Evolutionary conservation across 148 eudicot species (phyloP).

Genomic region (Agrostemma githago): DNA sequence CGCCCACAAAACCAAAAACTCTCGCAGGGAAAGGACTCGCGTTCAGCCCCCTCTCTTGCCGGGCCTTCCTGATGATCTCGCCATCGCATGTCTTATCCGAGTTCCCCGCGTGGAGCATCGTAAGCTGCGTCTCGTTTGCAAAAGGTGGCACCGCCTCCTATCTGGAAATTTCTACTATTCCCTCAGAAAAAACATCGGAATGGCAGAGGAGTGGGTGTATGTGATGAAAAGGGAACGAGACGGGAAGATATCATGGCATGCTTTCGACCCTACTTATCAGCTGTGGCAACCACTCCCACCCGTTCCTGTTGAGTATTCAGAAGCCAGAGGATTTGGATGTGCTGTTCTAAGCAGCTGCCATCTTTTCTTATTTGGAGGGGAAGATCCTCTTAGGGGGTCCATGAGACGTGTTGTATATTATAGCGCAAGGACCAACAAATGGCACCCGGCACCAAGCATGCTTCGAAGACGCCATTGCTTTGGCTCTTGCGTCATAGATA

Average conservation of each 20-base stretch:
- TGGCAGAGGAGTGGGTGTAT: slow-evolving; percentile 93
- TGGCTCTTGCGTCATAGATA: slow-evolving; percentile 80
- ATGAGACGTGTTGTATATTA: slow-evolving; percentile 76
- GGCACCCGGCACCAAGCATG: slow-evolving; percentile 86
- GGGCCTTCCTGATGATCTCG: slow-evolving; percentile 92
- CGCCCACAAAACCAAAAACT: slow-evolving; percentile 64
- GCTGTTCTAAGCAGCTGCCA: slow-evolving; percentile 86
- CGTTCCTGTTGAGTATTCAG: slow-evolving; percentile 76
- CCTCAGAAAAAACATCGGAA: slow-evolving; percentile 64
- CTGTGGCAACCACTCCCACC: slow-evolving; percentile 96
- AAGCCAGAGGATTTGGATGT: slow-evolving; percentile 87
- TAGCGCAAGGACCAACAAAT: slow-evolving; percentile 79
- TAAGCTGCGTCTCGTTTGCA: slow-evolving; percentile 82
- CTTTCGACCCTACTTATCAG: slow-evolving; percentile 82
- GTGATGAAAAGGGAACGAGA: slow-evolving; percentile 88
- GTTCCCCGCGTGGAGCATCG: slow-evolving; percentile 85
- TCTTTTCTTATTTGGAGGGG: slow-evolving; percentile 77
- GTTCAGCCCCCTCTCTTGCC: slow-evolving; percentile 81
- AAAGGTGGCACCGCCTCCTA: slow-evolving; percentile 69
- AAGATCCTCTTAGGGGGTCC: slow-evolving; percentile 69
- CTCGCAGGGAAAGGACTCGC: slow-evolving; percentile 62
- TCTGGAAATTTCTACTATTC: slow-evolving; percentile 81
- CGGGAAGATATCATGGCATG: slow-evolving; percentile 85
- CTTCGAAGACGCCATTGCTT: slow-evolving; percentile 75
- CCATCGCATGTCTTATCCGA: slow-evolving; percentile 84